Percentiles rank a stretch among this genome's conserved stretches.
These are phyloP conservation scores for Calonectria ilicicola DNA, from an alignment of 2,329 filamentous ascomycete species.

Conservation along the genomic window DNA sequence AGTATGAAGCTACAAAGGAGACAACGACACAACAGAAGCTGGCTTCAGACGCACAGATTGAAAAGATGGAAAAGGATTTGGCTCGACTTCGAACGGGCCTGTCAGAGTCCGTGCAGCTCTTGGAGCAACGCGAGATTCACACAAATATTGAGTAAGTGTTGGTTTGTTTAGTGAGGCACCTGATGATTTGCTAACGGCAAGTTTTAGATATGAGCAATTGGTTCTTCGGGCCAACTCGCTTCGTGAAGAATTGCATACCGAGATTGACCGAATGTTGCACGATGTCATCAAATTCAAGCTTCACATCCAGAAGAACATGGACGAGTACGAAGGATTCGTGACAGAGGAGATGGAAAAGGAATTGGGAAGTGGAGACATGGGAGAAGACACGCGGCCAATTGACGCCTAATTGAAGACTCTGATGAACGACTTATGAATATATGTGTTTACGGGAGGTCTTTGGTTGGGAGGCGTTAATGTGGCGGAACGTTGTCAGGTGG, in stretches of 20 bases:
- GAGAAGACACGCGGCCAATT: constrained; percentile 65
- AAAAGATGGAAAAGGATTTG: constrained; percentile 99
- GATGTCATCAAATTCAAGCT: constrained; percentile 99
- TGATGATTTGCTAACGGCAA: constrained; percentile 18
- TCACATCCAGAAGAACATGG: constrained; percentile 90
- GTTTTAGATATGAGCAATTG: constrained; percentile 84
- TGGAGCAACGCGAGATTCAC: constrained; percentile 97
- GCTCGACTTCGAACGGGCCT: constrained; percentile 89
- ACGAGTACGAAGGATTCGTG: constrained; percentile 95
- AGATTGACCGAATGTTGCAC: constrained; percentile 95
- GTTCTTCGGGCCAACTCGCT: constrained; percentile 85
- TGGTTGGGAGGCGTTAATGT: constrained; percentile 3
- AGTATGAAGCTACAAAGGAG: constrained; percentile 95
- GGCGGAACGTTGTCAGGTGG: constrained; percentile 10
- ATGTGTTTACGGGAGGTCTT: constrained; percentile 9
- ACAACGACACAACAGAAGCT: constrained; percentile 87
- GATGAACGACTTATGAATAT: constrained; percentile 23
- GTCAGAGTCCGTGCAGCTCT: constrained; percentile 86
- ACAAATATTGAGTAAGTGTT: constrained; percentile 90
- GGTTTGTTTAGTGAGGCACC: background rate
- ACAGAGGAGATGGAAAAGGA: constrained; percentile 93
- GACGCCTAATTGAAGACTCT: constrained; percentile 52
- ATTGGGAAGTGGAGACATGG: constrained; percentile 72
- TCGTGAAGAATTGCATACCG: constrained; percentile 97
- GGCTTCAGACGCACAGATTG: constrained; percentile 91